Evolutionary conservation across 192 early-diverging fungal species (phyloP).

Genomic region (Spizellomyces sp.): DNA sequence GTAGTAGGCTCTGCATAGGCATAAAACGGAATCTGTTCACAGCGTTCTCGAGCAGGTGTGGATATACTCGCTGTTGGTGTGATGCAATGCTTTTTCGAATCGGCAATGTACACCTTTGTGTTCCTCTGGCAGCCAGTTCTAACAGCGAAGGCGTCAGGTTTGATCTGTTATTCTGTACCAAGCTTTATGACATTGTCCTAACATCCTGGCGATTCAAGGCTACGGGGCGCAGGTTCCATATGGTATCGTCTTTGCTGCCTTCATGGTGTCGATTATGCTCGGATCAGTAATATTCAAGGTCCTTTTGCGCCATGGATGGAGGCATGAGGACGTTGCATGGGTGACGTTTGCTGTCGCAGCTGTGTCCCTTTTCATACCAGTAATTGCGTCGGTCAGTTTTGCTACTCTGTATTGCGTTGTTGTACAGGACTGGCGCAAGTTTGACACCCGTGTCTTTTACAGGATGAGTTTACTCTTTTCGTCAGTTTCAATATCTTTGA

Average conservation of each 20-base stretch:
- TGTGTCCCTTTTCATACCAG: slow-evolving; percentile 18
- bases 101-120: slow-evolving; percentile 56
- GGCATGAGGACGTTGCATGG: slow-evolving; percentile 26
- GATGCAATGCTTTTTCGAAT: slow-evolving; percentile 53
- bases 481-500: slow-evolving; percentile 51
- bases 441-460: background rate
- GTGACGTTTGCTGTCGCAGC: slow-evolving; percentile 31
- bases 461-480: slow-evolving; percentile 33
- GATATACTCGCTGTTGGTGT: slow-evolving; percentile 45
- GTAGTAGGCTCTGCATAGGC: background rate
- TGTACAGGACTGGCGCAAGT: slow-evolving; percentile 3
- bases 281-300: slow-evolving; percentile 43
- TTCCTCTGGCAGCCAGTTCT: slow-evolving; percentile 52
- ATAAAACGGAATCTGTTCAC: background rate
- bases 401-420: slow-evolving; percentile 10
- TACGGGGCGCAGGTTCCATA: slow-evolving; percentile 38
- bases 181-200: background rate
- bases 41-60: slow-evolving; percentile 6
- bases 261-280: slow-evolving; percentile 57
- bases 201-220: too few relatives aligned
- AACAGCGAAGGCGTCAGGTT: slow-evolving; percentile 15
- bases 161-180: background rate
- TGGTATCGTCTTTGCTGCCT: slow-evolving; percentile 50
- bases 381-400: slow-evolving; percentile 19
- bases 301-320: slow-evolving; percentile 13